A percentile compares a stretch with the other conserved stretches of the same genome.
These are phyloP conservation scores for Carallia pectinifolia DNA, from an alignment of 345 rosid species.

Conservation along the genomic window DNA sequence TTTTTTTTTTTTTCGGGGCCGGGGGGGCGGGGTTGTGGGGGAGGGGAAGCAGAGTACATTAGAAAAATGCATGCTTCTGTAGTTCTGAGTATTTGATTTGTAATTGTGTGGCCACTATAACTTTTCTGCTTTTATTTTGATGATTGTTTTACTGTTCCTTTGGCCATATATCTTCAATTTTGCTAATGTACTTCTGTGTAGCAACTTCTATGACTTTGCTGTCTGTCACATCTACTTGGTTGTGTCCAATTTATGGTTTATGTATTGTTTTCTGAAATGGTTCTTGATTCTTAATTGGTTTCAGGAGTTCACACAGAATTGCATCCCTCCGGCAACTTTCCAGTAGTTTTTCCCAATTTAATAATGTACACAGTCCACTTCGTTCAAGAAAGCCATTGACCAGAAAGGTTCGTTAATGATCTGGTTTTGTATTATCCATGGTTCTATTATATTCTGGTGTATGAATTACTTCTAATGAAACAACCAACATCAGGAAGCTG, in stretches of 20 bases:
- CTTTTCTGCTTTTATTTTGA: too few relatives aligned
- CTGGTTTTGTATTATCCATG: background rate
- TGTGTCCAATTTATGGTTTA: slow-evolving; percentile 1
- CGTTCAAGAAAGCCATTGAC: slow-evolving; percentile 84
- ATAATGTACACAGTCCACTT: slow-evolving; percentile 60
- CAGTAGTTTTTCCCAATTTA: slow-evolving; percentile 78
- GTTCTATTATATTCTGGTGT: slow-evolving; percentile 1
- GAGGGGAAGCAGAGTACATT: too few relatives aligned
- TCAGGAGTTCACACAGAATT: slow-evolving; percentile 64
- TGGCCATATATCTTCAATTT: too few relatives aligned
- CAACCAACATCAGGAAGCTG: slow-evolving; percentile 67
- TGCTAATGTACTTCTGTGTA: too few relatives aligned
- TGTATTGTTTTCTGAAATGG: slow-evolving; percentile 13
- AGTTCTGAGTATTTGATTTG: background rate
- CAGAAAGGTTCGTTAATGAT: slow-evolving; percentile 51
- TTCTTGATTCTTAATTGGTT: slow-evolving; percentile 18
- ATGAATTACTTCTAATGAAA: slow-evolving; percentile 7
- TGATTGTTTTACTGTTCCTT: too few relatives aligned
- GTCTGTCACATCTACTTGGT: background rate
- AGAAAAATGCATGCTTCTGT: background rate
- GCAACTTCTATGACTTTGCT: background rate
- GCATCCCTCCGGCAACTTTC: slow-evolving; percentile 84
- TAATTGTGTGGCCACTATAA: background rate
- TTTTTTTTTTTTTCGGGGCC: too few relatives aligned
- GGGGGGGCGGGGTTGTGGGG: too few relatives aligned